Base-by-base conservation (phyloP, 192 early-diverging fungal genomes). In the Backusella australiensis region DNA sequence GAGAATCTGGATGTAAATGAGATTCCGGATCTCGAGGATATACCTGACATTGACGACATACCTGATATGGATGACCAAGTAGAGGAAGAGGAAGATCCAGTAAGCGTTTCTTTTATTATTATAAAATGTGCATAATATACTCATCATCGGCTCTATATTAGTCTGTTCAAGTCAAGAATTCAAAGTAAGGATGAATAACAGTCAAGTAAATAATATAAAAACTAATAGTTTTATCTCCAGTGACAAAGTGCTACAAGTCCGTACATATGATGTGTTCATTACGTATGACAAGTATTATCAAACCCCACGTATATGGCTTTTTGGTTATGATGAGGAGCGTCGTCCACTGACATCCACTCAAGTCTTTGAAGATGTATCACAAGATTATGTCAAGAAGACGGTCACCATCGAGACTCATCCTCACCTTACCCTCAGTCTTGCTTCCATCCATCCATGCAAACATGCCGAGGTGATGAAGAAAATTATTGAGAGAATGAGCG, bases 211-310 rank as follows among this genome's bases (percentile, higher is more conserved):
- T 32, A 32, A 32, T 32, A 32, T 32, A 6, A 69, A 23, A n/a
- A 19, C 5, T 68, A n/a, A n/a, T 15, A 1, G 59, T 35, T 67
- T 23, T 19, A 38, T 32, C 34, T 15, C 4, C 73, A 90, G 91
- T 77, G 91, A 93, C 86, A 95, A 95, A 81, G 94, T 95, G 78
- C 84, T 95, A 75, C 91, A 89, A 69, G 94, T 94, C 14, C 89
- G 98, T 76, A 99, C 98, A 15, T 99, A 99, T 78, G 98, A 99
- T 85, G 90, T 99, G 36, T 95, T 94, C 80, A 99, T 99, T 75
- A 97, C 97, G n/a, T 99, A 99, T 84, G 98, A 99, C 90, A 99
- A 99, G 83, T 98, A 98, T 82, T 98, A 98, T 82, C 97, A 98
- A 84, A 99, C 98, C 6, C 98, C 98, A 19, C 92, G 96, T 26